Evolutionary conservation across 2,329 filamentous ascomycete genomes (phyloP), one percentile per base, ranked within the genome.

Genomic region (Diaporthe humulicola): DNA sequence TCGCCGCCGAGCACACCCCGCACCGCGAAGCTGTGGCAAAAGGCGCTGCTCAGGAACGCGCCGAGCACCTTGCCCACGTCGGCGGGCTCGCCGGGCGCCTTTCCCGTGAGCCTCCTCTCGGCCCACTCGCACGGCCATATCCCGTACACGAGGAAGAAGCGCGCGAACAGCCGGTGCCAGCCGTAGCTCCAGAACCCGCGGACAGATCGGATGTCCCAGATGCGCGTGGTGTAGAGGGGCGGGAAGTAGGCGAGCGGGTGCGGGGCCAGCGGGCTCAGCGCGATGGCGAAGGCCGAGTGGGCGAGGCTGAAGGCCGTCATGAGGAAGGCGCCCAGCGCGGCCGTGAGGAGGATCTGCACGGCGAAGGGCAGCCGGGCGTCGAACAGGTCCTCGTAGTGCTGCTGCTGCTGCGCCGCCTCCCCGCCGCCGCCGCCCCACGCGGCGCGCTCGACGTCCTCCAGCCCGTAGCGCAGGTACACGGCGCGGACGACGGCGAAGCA

Each of bases 121-220:
- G 84, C 19, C 82, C 83, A 86, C 76, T 86, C 84, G 4, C 85
- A 84, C 2, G 85, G 85, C 85, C 85, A 86, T 17, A 86, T 82
- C 8, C 85, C 85, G 73, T 85, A 86, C 6, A 86, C 85, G 7
- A 86, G 80, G 75, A 86, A 86, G 25, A 86, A 77, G 12, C 85
- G 80, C 2, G 85, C 85, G 72, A 86, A 86, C 0, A 86, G 78
- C 8, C 85, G 80, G 77, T 86, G 85, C 85, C 85, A 86, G 30
- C 85, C 85, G 67, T 85, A 85, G 9, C 82, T 83, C 85, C 85
- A 86, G 78, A 86, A 86, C 15, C 77, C 77, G 30, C 84, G 78
- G 9, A 86, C 84, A 2, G 80, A 82, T 0, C 79, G 81, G 54
- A 86, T 80, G 42, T 84, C 81, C 85, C 85, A 86, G 12, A 85